Evolutionary conservation across 2,329 filamentous ascomycete species (phyloP), one percentile per base, ranked within the genome.

Genomic region (Fusarium goolgardi): DNA sequence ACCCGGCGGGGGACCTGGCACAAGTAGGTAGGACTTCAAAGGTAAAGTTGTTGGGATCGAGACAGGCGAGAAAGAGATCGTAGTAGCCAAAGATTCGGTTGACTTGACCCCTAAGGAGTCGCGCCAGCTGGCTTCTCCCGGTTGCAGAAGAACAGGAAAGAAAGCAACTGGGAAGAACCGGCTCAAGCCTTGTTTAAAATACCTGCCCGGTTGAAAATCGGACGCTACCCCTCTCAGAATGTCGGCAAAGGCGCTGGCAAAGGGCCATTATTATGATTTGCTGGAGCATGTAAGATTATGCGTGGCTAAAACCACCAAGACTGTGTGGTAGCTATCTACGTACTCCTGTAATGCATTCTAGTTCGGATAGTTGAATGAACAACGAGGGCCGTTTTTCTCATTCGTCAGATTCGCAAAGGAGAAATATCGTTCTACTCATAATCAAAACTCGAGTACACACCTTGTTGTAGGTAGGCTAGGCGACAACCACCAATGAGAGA

Each of bases 261-360:
- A 58, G 32, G 55, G 55, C 39, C 32, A 45, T 37, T 58, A 43
- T 25, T 37, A 18, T 58, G 50, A 55, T 58, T 55, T 16, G 49
- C 1, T 25, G 6, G 21, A 6, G 0, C 18, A 44, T 27, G 3
- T 3, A 2, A 13, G 5, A 23, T 31, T 4, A 15, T 2, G 2
- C 23, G 31, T 20, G 23, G 29, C 29, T 57, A 47, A 27, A 8
- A 27, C 25, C 9, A 2, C 25, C 7, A 25, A 9, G 25, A 25
- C 25, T 10, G 25, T 23, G 23, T 23, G 23, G 23, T 23, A 4
- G 25, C 6, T 25, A 25, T 9, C 25, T 25, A 25, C 25, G 25
- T 25, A 25, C 7, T 10, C 2, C 9, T 27, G 8, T 10, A 2
- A 27, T 27, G 25, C 9, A 27, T 27, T 7, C 9, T 2, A 2